Evolutionary conservation across 495 filamentous ascomycete genomes (phyloP), one percentile per base, ranked within the genome.

Genomic region (Xylaria cubensis): DNA sequence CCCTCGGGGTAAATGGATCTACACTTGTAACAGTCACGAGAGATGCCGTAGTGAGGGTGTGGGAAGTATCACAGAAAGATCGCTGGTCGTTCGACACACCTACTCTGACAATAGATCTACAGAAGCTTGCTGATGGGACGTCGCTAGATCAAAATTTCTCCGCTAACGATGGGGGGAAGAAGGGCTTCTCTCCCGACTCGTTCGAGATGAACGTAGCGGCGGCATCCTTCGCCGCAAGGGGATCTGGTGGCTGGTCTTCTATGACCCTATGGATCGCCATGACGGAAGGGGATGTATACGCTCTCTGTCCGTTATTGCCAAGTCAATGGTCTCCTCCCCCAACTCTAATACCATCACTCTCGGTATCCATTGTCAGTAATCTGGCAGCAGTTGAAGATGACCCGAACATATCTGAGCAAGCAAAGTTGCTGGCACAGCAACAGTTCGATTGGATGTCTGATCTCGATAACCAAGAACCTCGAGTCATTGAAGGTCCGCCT

Each of bases 241-340:
- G 90, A 39, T 93, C 94, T 64, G 89, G 93, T 75, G 91, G 91
- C 39, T 97, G 94, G 94, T 91, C 92, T 8, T 86, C 93, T 17
- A 97, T 96, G 93, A 97, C 94, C 3, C 82, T 97, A 21, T 97
- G 94, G 94, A 82, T 97, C 56, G 94, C 92, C 19, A 97, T 97
- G 93, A 86, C 85, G 44, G 91, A 92, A 34, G 94, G 94, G 5
- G 94, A 97, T 75, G 87, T 97, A 9, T 97, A 97, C 74, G 93
- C 93, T 9, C 82, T 97, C n/a, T 97, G 94, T 79, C 94, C 94
- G 12, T 86, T 97, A 5, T 81, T 97, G 36, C 94, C 94, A 5
- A 87, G 87, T 17, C 93, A 89, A 75, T 97, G 93, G 93, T 86
- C 91, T 63, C 90, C 92, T n/a, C 89, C 92, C 19, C 86, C 91